Evolutionary conservation across 2,329 filamentous ascomycete species (phyloP), one percentile per base, ranked within the genome.

Genomic region (Microcyclospora pomicola): DNA sequence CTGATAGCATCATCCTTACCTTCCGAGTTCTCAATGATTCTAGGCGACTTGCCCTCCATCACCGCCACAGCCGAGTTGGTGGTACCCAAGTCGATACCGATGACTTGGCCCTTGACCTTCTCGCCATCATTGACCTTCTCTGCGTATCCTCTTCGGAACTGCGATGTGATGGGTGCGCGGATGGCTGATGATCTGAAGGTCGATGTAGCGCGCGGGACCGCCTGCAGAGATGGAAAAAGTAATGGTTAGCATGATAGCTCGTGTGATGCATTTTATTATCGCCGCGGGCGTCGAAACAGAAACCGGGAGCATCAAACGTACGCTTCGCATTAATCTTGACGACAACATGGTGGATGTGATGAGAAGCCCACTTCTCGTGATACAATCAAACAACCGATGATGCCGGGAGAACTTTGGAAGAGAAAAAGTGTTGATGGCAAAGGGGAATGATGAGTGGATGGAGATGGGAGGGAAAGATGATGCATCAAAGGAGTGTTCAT

Each of bases 1-100:
- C 36, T 15, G 39, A 41, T 35, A 38, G 32, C 19, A 40, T 47
- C 42, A 42, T 35, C 45, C 68, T 56, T 68, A 86, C 85, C 87
- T 73, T 96, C 88, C 19, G 87, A 72, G 75, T 96, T 96, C 69
- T 95, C 88, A 63, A 96, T 96, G 63, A 96, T 96, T 67, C 80
- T 85, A 54, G 88, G 85, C 40, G 74, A 67, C 73, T 93, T 93
- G 67, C 88, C 91, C 73, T 96, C 88, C 87, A 96, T 94, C 49
- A 96, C 72, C 58, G 87, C 88, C 45, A 96, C 88, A 40, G 88
- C 88, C 44, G 88, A 95, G 77, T 96, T 96, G 56, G 88, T 96
- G 60, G 88, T 96, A 60, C 88, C 88, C 59, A 96, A 69, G 74
- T 96, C 88, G 63, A 96, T 95, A 80, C 91, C 91, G 59, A 96